phyloP scores from a whole-genome alignment of 2,329 filamentous ascomycete genomes.

The Trichoderma koningiopsis region DNA sequence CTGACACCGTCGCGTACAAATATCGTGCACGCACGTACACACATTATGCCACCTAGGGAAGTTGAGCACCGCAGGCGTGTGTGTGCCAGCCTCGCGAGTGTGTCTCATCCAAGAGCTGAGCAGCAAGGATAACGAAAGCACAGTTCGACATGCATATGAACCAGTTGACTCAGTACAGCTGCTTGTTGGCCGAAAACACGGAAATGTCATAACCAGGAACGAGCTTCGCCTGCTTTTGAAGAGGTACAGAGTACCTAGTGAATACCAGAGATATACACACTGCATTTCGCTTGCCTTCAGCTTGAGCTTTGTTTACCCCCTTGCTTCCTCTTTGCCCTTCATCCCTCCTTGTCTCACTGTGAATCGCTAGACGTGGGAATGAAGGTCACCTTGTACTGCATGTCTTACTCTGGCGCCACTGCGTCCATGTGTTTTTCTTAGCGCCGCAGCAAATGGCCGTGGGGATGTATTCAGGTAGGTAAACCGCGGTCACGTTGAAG shows the following conservation, averaged over 20 bases:
- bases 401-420: slow-evolving; percentile 17
- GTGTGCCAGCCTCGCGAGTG: slow-evolving; percentile 1
- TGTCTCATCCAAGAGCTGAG: slow-evolving; percentile 17
- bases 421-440: slow-evolving; percentile 14
- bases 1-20: slow-evolving; percentile 6
- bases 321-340: not conserved
- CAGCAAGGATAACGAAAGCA: not conserved
- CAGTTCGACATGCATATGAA: not conserved
- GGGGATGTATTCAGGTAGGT: not conserved
- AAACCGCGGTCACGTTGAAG: not conserved
- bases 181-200: not conserved
- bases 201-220: not conserved
- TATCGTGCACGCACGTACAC: not conserved
- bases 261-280: not conserved
- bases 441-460: slow-evolving; percentile 22
- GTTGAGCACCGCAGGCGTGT: slow-evolving; percentile 4
- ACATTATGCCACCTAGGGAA: not conserved
- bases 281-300: not conserved
- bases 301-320: not conserved
- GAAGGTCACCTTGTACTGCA: slow-evolving; percentile 9
- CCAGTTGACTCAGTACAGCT: not conserved
- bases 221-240: not conserved
- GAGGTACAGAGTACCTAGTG: not conserved
- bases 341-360: slow-evolving; percentile 13
- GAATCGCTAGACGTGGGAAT: slow-evolving; percentile 10